Percentiles rank a stretch among this genome's conserved stretches.
These are phyloP conservation scores for Schwanniomyces sp. DNA, from an alignment of 805 yeast genomes.

Conservation along the genomic window DNA sequence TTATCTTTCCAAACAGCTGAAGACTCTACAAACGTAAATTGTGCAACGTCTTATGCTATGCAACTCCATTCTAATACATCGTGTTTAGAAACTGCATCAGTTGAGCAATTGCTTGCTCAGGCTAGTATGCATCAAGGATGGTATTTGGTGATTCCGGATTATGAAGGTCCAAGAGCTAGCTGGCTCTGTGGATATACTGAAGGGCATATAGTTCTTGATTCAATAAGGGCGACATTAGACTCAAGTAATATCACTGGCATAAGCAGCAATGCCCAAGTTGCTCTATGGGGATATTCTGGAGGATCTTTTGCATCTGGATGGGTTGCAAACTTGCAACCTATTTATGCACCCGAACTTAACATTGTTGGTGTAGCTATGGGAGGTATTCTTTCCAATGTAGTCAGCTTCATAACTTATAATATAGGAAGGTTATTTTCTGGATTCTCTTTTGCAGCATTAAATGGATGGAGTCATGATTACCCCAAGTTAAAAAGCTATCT, in stretches of 20 bases:
- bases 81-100: conserved; percentile 11
- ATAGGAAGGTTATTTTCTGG: conserved; percentile 23
- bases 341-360: conserved; percentile 26
- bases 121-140: conserved; percentile 12
- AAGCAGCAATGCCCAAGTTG: conserved; percentile 14
- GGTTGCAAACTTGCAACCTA: conserved; percentile 25
- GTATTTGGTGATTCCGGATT: conserved; percentile 22
- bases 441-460: conserved; percentile 19
- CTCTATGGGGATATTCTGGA: conserved; percentile 32
- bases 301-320: conserved; percentile 29
- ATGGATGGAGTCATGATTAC: conserved; percentile 22
- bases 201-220: conserved; percentile 23
- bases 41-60: conserved; percentile 20
- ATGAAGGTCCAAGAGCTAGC: conserved; percentile 25
- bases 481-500: conserved; percentile 15
- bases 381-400: conserved; percentile 25
- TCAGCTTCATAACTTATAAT: conserved; percentile 14
- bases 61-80: conserved; percentile 9
- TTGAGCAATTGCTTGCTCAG: conserved; percentile 14
- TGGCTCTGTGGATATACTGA: conserved; percentile 21
- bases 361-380: conserved; percentile 28
- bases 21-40: conserved; percentile 16
- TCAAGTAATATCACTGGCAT: conserved; percentile 16
- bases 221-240: conserved; percentile 20
- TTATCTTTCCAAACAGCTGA: conserved; percentile 23